Percentiles rank a stretch among this genome's conserved stretches.
phyloP scores from a whole-genome alignment of 208 protist genomes.

The Trypanosoma rangeli region DNA sequence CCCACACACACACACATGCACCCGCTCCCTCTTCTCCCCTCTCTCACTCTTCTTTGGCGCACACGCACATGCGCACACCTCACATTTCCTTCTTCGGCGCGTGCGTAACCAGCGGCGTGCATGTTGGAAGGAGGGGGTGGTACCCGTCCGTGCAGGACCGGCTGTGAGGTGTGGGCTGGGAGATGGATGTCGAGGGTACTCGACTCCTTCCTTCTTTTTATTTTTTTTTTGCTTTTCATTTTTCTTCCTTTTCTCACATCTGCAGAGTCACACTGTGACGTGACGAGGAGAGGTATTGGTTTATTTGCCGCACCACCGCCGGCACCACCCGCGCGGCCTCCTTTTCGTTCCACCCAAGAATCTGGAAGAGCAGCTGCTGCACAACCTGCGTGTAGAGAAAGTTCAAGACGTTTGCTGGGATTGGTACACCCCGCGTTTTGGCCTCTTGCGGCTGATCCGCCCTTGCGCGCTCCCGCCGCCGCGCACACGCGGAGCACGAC shows the following conservation, averaged over 20 bases:
- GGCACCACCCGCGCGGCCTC: constrained; percentile 32
- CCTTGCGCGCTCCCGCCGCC: constrained; percentile 36
- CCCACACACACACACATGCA: too few relatives aligned
- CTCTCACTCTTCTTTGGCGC: too few relatives aligned
- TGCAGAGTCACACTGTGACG: background rate
- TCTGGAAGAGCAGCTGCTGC: constrained; percentile 43
- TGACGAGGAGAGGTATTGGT: constrained; percentile 24
- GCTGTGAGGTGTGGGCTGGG: too few relatives aligned
- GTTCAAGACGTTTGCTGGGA: constrained; percentile 40
- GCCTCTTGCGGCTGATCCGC: constrained; percentile 40
- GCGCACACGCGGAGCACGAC: constrained; percentile 31
- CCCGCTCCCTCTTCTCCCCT: too few relatives aligned
- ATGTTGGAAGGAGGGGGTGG: too few relatives aligned
- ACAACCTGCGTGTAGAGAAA: constrained; percentile 45
- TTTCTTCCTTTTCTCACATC: background rate
- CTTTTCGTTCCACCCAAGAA: constrained; percentile 49
- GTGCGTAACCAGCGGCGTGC: too few relatives aligned
- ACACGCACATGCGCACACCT: too few relatives aligned
- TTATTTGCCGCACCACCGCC: constrained; percentile 33
- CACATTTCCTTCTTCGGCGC: too few relatives aligned
- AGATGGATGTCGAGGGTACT: too few relatives aligned
- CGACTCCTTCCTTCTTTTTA: background rate
- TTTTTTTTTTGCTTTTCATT: constrained; percentile 6
- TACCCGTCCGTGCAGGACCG: too few relatives aligned
- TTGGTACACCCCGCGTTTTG: constrained; percentile 27